Conservation (phyloP, 75 land plant genomes). For the Picea sitchensis region DNA sequence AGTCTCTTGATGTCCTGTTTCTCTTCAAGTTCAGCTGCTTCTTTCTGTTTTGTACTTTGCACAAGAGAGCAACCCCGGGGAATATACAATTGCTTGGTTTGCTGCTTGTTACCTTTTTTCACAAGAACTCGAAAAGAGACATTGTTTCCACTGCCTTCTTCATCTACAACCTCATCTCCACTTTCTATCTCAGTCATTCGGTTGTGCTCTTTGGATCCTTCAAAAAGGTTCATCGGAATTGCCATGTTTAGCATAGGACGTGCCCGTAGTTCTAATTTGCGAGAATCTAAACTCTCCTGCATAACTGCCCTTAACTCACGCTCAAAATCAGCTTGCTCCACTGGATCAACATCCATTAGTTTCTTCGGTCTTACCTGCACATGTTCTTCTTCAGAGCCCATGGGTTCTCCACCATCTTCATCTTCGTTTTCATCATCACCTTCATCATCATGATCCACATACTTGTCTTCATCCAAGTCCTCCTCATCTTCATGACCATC, state of each 20-base stretch:
- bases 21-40: conserved; percentile 97
- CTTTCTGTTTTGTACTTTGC: conserved; percentile 96
- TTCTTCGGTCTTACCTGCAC: conserved; percentile 78
- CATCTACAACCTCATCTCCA: conserved; percentile 39
- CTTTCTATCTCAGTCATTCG: conserved; percentile 44
- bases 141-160: conserved; percentile 51
- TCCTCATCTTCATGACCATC: conserved; percentile 86
- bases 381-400: conserved; percentile 81
- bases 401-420: conserved; percentile 51
- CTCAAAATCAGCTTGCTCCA: conserved; percentile 89
- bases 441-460: conserved; percentile 64
- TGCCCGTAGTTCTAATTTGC: conserved; percentile 74
- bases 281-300: conserved; percentile 97
- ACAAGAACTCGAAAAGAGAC: conserved; percentile 85
- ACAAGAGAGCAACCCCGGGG: conserved; percentile 90
- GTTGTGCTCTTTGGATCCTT: conserved; percentile 55
- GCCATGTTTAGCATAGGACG: conserved; percentile 86
- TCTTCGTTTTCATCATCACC: conserved; percentile 66
- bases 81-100: conserved; percentile 84
- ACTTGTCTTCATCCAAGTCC: conserved; percentile 56
- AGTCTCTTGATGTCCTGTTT: conserved; percentile 89
- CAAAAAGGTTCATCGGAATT: conserved; percentile 89
- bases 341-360: conserved; percentile 70
- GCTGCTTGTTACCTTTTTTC: conserved; percentile 93
- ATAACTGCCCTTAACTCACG: conserved; percentile 75